Evolutionary conservation across 306 rosid species (phyloP).

Genomic region (Dryas alaskensis): DNA sequence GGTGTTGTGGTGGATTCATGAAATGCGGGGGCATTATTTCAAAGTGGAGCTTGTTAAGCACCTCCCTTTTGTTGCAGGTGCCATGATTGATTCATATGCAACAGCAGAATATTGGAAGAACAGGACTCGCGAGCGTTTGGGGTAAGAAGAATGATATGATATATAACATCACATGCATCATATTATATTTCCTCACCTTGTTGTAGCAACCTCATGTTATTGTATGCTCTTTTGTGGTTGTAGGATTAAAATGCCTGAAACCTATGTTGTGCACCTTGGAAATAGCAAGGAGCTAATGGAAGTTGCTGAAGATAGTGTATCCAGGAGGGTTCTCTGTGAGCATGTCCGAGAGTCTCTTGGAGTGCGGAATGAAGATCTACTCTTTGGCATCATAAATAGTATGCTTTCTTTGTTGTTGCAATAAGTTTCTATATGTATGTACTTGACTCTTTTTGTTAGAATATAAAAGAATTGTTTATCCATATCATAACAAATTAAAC

Average conservation of each 20-base stretch:
- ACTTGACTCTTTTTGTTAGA: background rate
- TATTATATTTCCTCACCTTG: background rate
- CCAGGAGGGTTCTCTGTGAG: constrained; percentile 89
- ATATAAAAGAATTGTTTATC: background rate
- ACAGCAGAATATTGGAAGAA: constrained; percentile 92
- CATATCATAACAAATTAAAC: too few relatives aligned
- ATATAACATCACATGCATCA: background rate
- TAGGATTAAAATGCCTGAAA: constrained; percentile 86
- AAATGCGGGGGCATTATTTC: constrained; percentile 99
- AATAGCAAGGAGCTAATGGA: constrained; percentile 98
- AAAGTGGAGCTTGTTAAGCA: constrained; percentile 94
- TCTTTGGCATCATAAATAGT: constrained; percentile 95
- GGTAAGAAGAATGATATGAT: constrained; percentile 34
- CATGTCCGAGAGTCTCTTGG: constrained; percentile 88
- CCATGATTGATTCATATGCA: constrained; percentile 92
- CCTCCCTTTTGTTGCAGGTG: constrained; percentile 98
- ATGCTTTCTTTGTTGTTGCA: constrained; percentile 33
- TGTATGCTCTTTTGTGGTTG: constrained; percentile 6
- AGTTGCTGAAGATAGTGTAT: constrained; percentile 80
- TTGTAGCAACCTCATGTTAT: background rate
- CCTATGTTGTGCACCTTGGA: constrained; percentile 93
- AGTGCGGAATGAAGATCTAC: constrained; percentile 82
- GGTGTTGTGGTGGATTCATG: constrained; percentile 99
- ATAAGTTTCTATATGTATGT: background rate
- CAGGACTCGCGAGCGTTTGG: constrained; percentile 75